Evolutionary conservation across 2,329 filamentous ascomycete genomes (phyloP), one percentile per base, ranked within the genome.

Genomic region (Xylaria sp.): DNA sequence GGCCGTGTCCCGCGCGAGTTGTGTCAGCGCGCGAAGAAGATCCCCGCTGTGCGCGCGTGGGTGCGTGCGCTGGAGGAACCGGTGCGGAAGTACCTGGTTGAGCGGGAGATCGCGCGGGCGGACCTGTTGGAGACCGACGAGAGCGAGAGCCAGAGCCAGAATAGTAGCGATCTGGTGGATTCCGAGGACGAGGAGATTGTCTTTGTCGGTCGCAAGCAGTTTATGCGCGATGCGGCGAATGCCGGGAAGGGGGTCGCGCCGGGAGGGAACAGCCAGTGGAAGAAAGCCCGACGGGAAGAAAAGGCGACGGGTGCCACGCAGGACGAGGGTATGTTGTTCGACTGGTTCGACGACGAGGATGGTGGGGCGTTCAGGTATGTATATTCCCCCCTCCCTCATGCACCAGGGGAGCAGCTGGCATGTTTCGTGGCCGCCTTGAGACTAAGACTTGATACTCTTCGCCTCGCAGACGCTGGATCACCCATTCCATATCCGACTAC

Each of bases 401-500:
- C 57, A 62, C 23, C 9, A 18, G 6, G 49, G 4, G 39, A 30
- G 23, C 23, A 47, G 49, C 53, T 42, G n/a, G 39, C 19, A 13
- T 54, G 6, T 55, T 13, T 16, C 47, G 49, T 54, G 44, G 34
- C 34, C 16, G 54, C 42, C 39, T 35, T 13, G 37, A 54, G 37
- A 65, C 62, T 55, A 52, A 64, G 53, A 30, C 61, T 64, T 57
- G 63, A 18, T 59, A 19, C 48, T 58, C n/a, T 23, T 61, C 46
- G 51, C 6, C 23, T 52, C 23, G 51, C 59, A 93, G 90, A 66
- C 89, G 93, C 64, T 97, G 92, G 90, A 83, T 97, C 57, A 91
- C 95, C 1, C 92, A 97, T 74, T 89, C 90, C 59, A 92, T 97
- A 64, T 93, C 91, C 8, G 85, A 88, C 47, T 97, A 97, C 74